Evolutionary conservation across 345 rosid genomes (phyloP).

Genomic region (Gossypium thurberi): DNA sequence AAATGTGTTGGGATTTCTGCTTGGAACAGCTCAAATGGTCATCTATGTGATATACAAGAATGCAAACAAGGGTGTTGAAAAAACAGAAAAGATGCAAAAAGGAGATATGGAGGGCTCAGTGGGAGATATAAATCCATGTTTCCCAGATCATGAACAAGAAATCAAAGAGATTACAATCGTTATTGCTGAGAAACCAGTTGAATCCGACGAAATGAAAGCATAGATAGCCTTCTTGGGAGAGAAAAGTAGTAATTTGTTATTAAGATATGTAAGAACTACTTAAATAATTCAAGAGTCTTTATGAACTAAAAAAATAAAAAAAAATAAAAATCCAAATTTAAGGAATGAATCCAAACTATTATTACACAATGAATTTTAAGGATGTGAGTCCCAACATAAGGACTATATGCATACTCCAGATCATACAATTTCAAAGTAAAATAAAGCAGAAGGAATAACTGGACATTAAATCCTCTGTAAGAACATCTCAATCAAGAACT

Average conservation of each 20-base stretch:
- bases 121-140: background rate
- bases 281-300: background rate
- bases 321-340: too few species aligned
- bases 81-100: conserved; percentile 2
- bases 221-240: background rate
- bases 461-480: conserved; percentile 32
- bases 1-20: conserved; percentile 39
- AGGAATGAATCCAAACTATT: too few species aligned
- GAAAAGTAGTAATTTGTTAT: background rate
- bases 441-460: conserved; percentile 29
- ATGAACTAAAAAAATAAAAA: too few species aligned
- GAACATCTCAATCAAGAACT: conserved; percentile 39
- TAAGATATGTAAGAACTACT: background rate
- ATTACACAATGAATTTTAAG: background rate
- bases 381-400: too few species aligned
- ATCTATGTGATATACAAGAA: conserved; percentile 56
- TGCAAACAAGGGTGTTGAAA: conserved; percentile 17
- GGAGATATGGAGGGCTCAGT: background rate
- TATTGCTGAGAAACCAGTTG: background rate
- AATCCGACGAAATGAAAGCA: background rate
- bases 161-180: background rate
- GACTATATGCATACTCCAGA: too few species aligned
- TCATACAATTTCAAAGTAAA: background rate
- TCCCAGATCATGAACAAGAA: background rate
- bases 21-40: conserved; percentile 67